Base-by-base conservation (phyloP, 352 stramenopile genomes). In the Phytopythium delawarense region DNA sequence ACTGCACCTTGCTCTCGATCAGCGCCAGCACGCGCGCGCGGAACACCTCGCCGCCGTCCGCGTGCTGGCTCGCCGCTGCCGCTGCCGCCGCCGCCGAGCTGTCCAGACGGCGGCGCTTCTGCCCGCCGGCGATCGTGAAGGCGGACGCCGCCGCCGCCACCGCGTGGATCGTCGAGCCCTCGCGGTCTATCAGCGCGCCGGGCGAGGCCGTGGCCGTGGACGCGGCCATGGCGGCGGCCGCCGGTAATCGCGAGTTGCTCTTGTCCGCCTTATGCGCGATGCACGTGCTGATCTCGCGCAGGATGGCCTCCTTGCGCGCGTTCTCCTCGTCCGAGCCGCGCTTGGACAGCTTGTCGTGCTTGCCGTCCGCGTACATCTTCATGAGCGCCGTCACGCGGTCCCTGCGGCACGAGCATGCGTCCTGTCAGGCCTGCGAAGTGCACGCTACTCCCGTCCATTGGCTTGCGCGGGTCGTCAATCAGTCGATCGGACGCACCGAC, bases 331-430 rank as follows among this genome's bases (percentile, higher is more conserved):
- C 75, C 2, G 75, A 78, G 11, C 84, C 80, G 61, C 91, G 77
- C 64, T 91, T 91, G 78, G 89, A 92, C 64, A 94, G 72, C 70
- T 91, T 92, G 56, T 94, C 81, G 70, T 87, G 76, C 66, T 92
- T 91, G 62, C 76, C 81, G 57, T 90, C 82, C 15, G 79, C 74
- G 42, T 88, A 91, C 72, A 91, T 76, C 45, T 92, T 90, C 69
- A 94, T 81, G 16, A 94, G 68, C 45, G 80, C 78, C 30, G 82
- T 89, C 59, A 89, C 81, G 30, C 85, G 83, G 49, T 94, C 82
- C 13, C 84, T 90, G 35, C 35, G 8, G 35, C 9, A 59, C 23
- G 23, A 48, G 0, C 6, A 4, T 23, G 32, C 37, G 18, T 51
- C 40, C 37, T 40, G 35, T 40, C 12, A 40, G 35, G 8, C 35